These are phyloP conservation scores for Myrica gale DNA, from an alignment of 306 rosid species.

Conservation along the genomic window DNA sequence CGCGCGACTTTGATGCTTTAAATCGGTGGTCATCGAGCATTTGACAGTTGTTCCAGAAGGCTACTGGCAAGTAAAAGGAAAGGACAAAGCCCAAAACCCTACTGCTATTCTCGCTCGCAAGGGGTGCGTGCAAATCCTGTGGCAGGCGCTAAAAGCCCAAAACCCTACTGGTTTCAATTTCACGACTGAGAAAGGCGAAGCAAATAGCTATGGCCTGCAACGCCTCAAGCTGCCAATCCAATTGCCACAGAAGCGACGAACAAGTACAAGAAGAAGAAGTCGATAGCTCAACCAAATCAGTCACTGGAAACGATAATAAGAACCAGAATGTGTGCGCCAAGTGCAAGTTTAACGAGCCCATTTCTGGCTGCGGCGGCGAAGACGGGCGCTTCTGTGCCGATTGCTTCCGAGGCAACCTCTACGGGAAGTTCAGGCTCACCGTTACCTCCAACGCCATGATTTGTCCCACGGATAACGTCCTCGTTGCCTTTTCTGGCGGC, in stretches of 20 bases:
- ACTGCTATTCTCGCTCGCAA: not conserved
- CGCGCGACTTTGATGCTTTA: too few relatives aligned
- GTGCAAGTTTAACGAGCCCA: conserved; percentile 67
- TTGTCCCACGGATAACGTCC: conserved; percentile 75
- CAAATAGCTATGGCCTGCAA: conserved; percentile 67
- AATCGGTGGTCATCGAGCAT: too few relatives aligned
- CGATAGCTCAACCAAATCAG: conserved; percentile 21
- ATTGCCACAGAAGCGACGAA: conserved; percentile 61
- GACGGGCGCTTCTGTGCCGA: conserved; percentile 69
- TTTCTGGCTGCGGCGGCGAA: conserved; percentile 52
- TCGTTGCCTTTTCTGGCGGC: conserved; percentile 96
- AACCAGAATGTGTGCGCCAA: conserved; percentile 52
- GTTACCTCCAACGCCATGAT: conserved; percentile 86
- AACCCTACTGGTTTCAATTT: conserved; percentile 28
- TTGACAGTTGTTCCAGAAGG: too few relatives aligned
- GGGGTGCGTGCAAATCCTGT: not conserved
- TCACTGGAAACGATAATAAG: conserved; percentile 7
- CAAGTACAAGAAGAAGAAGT: conserved; percentile 9
- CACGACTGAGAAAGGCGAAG: not conserved
- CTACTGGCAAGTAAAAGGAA: too few relatives aligned
- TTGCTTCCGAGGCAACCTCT: conserved; percentile 70
- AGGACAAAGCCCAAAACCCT: too few relatives aligned
- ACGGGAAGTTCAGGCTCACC: conserved; percentile 78
- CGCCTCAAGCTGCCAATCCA: conserved; percentile 65
- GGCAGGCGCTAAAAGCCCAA: not conserved